Evolutionary conservation across 2,329 filamentous ascomycete species (phyloP).

Genomic region (Colletotrichum aenigma): DNA sequence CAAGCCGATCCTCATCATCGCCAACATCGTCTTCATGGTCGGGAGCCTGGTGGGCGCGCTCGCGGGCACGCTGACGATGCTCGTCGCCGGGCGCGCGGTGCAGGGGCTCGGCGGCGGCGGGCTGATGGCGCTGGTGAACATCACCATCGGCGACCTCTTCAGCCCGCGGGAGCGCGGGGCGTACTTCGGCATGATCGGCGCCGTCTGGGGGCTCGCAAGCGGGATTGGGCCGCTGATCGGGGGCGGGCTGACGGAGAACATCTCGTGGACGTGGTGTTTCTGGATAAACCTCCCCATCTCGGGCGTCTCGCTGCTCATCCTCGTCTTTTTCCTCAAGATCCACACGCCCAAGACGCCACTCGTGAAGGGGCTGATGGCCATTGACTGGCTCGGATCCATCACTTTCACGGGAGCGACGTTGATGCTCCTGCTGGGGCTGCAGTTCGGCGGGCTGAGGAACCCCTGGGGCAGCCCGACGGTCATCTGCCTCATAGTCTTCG

Average conservation of each 20-base stretch:
- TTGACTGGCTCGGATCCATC: constrained; percentile 61
- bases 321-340: constrained; percentile 68
- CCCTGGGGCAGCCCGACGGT: constrained; percentile 79
- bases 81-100: constrained; percentile 31
- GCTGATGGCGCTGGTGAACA: constrained; percentile 64
- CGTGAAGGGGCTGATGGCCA: constrained; percentile 62
- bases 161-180: constrained; percentile 54
- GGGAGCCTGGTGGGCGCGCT: constrained; percentile 60
- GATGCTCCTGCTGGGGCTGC: constrained; percentile 85
- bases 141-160: constrained; percentile 61
- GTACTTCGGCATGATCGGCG: constrained; percentile 58
- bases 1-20: constrained; percentile 56
- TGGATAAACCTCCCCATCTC: constrained; percentile 65
- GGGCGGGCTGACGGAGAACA: constrained; percentile 68
- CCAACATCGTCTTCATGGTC: constrained; percentile 57
- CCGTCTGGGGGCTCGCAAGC: constrained; percentile 68
- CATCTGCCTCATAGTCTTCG: constrained; percentile 79
- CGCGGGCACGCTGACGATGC: constrained; percentile 27
- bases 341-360: constrained; percentile 69
- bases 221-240: constrained; percentile 71
- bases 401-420: constrained; percentile 77
- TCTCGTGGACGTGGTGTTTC: constrained; percentile 74
- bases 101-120: constrained; percentile 64
- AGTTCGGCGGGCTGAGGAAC: constrained; percentile 78
- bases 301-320: constrained; percentile 49